Evolutionary conservation across 2,329 filamentous ascomycete genomes (phyloP), one percentile per base, ranked within the genome.

Genomic region (Clarireedia monteithiana): DNA sequence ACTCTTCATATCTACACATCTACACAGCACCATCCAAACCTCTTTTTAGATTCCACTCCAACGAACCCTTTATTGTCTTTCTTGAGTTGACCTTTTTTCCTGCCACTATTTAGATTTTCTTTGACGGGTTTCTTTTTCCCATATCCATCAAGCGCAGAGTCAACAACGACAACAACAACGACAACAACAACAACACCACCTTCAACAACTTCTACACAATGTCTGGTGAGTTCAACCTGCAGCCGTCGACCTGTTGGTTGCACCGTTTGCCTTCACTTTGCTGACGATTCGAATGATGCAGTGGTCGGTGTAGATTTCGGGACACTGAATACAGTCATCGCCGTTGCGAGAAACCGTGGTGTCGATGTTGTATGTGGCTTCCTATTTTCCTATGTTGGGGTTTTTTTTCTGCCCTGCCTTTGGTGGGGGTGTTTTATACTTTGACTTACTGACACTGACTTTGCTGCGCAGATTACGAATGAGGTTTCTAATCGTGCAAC

Each of bases 401-500:
- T 20, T 20, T 17, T 26, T 6, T 20, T 38, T 56, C 42, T 48
- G 4, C 14, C n/a, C 51, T 48, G 4, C 14, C n/a, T 50, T 49
- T 56, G 20, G 53, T 63, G 52, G 20, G 57, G 36, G 54, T 34
- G 34, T 49, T 24, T 57, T 54, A 40, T 40, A 40, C 17, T 7
- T 17, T 7, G 9, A 56, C 50, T 62, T 64, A 59, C 70, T 73
- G 64, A 53, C 46, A 10, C 52, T 54, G 30, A 74, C 66, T 44
- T 47, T 10, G 45, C 56, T 53, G 53, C 67, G 56, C 69, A 96
- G 91, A 95, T 99, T 72, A 88, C 90, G 78, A 99, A 99, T 81
- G 94, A 99, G 77, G 94, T 97, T 68, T 99, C 94, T 65, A 97
- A 99, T 82, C 87, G 94, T 75, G 85, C 90, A 60, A 99, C 94